Conservation (phyloP, 2,329 filamentous ascomycete species). For the Claviceps maximensis region DNA sequence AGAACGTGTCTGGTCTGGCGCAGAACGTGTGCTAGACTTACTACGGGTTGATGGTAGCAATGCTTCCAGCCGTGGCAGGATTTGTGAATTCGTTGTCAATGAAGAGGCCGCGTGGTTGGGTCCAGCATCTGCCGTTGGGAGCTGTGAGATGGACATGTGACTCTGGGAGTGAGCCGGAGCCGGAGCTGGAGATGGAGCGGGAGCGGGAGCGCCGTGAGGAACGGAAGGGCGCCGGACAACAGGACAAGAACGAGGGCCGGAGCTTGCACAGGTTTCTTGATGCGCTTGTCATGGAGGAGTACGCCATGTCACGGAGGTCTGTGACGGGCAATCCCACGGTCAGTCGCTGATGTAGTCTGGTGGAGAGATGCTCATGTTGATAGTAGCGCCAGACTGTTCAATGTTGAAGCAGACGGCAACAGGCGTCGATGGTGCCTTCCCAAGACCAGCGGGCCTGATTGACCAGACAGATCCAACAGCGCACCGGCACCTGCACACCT, state of each 20-base stretch:
- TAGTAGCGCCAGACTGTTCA: no score
- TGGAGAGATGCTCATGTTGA: no score
- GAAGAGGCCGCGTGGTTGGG: slow-evolving; percentile 64
- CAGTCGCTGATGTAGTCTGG: no score
- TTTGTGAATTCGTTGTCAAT: slow-evolving; percentile 73
- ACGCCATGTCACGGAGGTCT: not conserved
- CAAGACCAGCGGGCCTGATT: no score
- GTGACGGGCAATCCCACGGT: no score
- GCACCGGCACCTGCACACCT: no score
- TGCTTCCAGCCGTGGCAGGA: slow-evolving; percentile 49
- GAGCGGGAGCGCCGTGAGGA: not conserved
- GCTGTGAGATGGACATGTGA: slow-evolving; percentile 51
- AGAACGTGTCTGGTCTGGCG: no score
- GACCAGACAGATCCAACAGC: no score
- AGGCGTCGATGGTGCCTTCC: no score
- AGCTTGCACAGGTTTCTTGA: not conserved
- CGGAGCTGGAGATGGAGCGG: not conserved
- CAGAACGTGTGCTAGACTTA: slow-evolving; percentile 20
- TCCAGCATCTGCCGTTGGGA: slow-evolving; percentile 62
- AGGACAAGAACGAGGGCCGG: not conserved
- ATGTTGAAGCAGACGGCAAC: no score
- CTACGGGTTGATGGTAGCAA: slow-evolving; percentile 58
- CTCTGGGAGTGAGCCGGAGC: no score
- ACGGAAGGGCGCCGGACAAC: not conserved
- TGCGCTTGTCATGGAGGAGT: not conserved